Evolutionary conservation across 2,329 filamentous ascomycete genomes (phyloP), one percentile per base, ranked within the genome.

Genomic region (Seiridium cupressi): DNA sequence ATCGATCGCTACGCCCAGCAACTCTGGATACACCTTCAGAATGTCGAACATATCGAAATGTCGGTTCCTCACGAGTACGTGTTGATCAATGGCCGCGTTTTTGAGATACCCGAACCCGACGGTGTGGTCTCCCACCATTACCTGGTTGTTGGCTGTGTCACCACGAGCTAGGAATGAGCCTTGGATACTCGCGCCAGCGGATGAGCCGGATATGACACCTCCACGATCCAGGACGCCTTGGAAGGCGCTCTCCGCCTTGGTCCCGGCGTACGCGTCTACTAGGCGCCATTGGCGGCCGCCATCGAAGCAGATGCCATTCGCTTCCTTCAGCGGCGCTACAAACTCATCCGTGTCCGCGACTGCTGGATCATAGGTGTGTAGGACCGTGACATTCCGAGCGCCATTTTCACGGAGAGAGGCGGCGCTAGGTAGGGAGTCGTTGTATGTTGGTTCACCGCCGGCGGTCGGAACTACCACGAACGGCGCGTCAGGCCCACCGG

Each of bases 41-140:
- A 72, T 69, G n/a, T 73, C 69, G 44, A 72, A 72, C 69, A 73
- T 69, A 59, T 73, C 71, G 62, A 72, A 73, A 44, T 68, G 64
- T 9, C 71, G 67, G 44, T 66, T 67, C 35, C 71, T 65, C 44
- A 69, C 71, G 4, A 73, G 67, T 11, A 72, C 68, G 56, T 73
- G 71, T 60, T 73, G 71, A 56, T 73, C 70, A 56, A 73, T 65
- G 8, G 71, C 71, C 1, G 66, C 65, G 54, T 68, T 58, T 42
- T 65, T 64, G 34, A 72, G 51, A 57, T 69, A 73, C 2, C 70
- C 71, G 49, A 73, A 73, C 0, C 70, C 70, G 2, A 70, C 68
- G 42, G 66, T 67, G 60, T 73, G 70, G 55, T 72, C 70, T 35
- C 70, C 70, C 1, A 72, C 68, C 34, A 72, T 63, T 32, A 72